Evolutionary conservation across 257 asterid species (phyloP), one percentile per base, ranked within the genome.

Genomic region (Jasminum sambac): DNA sequence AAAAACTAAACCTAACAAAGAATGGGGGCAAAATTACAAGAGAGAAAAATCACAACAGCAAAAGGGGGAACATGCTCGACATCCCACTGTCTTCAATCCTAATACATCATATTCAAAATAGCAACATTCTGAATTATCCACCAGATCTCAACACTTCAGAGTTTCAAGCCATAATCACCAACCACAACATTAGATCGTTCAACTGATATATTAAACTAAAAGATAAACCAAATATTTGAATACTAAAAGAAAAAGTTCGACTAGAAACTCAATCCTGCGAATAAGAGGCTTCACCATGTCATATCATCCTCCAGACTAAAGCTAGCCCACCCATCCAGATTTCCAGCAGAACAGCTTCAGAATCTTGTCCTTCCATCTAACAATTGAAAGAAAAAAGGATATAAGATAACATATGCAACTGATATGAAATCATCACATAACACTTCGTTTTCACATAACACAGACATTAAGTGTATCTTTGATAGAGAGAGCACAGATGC

Each of bases 81-180:
- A 81, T 63, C 86, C 82, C 66, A 79, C 36, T 34, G 64, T 58
- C 74, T 68, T 77, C 40, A 81, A 83, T 69, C 84, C 78, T 87
- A 85, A 71, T 74, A 87, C 90, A 85, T 73, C 79, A 80, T 67
- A 79, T 77, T 72, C 77, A 78, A 75, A 75, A 79, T 67, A 77
- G 67, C 46, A 79, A 72, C 73, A 69, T 63, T 75, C 80, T 57
- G 70, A 74, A 75, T 78, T 34, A 81, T 81, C 77, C 83, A 76
- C 74, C 59, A 63, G 58, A 66, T 79, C 78, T 76, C 79, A 82
- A 50, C 77, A 86, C 83, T 81, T 70, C 81, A 83, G 73, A 74
- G 80, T 19, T 72, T 76, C 68, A 86, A 79, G 81, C 80, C 79
- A 72, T 68, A 68, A 68, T 66, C 76, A 77, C 74, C 84, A 82